phyloP scores from a whole-genome alignment of 345 rosid species.

The Noccaea bulbosa region DNA sequence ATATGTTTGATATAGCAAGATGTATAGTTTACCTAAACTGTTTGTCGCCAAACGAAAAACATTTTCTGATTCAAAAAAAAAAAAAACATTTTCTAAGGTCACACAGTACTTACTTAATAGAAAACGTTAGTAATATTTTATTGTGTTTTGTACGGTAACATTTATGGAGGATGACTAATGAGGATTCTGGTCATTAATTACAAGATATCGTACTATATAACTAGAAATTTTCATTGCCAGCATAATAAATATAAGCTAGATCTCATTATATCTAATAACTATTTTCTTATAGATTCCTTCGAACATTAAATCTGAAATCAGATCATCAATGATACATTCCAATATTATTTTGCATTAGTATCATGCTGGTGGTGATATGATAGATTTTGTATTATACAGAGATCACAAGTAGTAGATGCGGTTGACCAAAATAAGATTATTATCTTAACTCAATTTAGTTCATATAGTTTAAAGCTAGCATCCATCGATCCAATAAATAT shows the following conservation, averaged over 20 bases:
- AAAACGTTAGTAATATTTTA: neutral
- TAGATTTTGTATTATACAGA: neutral
- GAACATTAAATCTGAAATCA: conserved; percentile 18
- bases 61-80: too few relatives aligned
- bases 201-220: conserved; percentile 11
- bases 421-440: conserved; percentile 14
- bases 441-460: conserved; percentile 5
- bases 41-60: too few relatives aligned
- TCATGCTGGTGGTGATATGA: neutral
- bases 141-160: conserved; percentile 18
- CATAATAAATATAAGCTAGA: conserved; percentile 25
- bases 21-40: too few relatives aligned
- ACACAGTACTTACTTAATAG: too few relatives aligned
- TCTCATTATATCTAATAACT: conserved; percentile 20
- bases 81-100: too few relatives aligned
- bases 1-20: too few relatives aligned
- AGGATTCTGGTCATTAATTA: conserved; percentile 24
- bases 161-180: neutral
- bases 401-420: conserved; percentile 18
- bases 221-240: conserved; percentile 17
- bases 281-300: conserved; percentile 13
- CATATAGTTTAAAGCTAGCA: conserved; percentile 4
- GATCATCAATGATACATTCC: conserved; percentile 28
- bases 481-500: conserved; percentile 1
- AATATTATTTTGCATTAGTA: conserved; percentile 12